phyloP scores from a whole-genome alignment of 164 flowering plant genomes.

The Vitis amurensis region DNA sequence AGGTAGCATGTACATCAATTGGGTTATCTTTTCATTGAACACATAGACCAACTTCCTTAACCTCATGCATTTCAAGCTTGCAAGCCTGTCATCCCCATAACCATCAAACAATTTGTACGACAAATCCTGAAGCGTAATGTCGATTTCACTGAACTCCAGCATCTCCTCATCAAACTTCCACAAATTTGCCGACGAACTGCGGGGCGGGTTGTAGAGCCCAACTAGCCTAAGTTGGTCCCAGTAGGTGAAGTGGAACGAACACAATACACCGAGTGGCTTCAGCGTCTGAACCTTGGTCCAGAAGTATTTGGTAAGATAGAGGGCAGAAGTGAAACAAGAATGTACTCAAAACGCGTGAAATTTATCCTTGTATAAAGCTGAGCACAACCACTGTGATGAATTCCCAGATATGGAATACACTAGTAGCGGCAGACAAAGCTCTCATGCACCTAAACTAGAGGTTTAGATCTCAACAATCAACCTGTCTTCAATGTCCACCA shows the following conservation, averaged over 20 bases:
- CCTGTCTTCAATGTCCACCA: constrained; percentile 63
- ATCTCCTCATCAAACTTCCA: constrained; percentile 54
- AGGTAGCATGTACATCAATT: constrained; percentile 8
- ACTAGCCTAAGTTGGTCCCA: constrained; percentile 46
- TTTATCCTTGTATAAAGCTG: constrained; percentile 43
- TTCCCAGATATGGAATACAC: constrained; percentile 45
- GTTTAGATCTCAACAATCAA: constrained; percentile 64
- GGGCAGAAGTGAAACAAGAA: constrained; percentile 46
- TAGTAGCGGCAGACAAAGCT: constrained; percentile 56
- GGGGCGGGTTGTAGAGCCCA: constrained; percentile 42
- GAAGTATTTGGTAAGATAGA: constrained; percentile 34
- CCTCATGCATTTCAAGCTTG: constrained; percentile 70
- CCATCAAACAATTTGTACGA: constrained; percentile 47
- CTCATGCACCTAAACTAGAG: constrained; percentile 45
- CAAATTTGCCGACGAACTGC: constrained; percentile 42
- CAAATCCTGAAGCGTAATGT: constrained; percentile 56
- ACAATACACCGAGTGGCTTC: constrained; percentile 52
- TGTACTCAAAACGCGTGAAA: constrained; percentile 51
- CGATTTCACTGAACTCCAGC: constrained; percentile 59
- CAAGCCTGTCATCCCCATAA: constrained; percentile 55
- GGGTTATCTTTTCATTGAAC: constrained; percentile 32
- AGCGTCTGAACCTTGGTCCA: constrained; percentile 62
- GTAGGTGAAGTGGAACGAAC: constrained; percentile 55
- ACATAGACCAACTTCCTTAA: constrained; percentile 53
- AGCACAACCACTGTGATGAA: constrained; percentile 46